Evolutionary conservation across 2,329 filamentous ascomycete species (phyloP).

Genomic region (Salinomyces thailandicus): DNA sequence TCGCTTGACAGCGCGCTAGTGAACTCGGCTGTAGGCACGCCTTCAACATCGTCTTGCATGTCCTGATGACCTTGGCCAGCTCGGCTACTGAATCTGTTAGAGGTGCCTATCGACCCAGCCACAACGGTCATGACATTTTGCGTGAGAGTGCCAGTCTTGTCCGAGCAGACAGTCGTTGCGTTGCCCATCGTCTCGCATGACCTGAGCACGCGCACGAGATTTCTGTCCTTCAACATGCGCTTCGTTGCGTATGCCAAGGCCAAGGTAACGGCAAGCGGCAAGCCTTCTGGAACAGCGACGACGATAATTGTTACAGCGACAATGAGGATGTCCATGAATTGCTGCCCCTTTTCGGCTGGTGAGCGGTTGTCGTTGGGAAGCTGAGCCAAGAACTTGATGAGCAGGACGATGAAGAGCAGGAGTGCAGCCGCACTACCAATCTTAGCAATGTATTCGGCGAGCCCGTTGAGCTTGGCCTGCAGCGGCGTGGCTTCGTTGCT

Average conservation of each 20-base stretch:
- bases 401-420: conserved; percentile 69
- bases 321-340: conserved; percentile 53
- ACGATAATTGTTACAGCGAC: conserved; percentile 57
- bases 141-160: conserved; percentile 66
- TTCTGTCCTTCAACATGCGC: conserved; percentile 59
- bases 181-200: conserved; percentile 65
- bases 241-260: conserved; percentile 58
- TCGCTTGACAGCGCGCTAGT: conserved; percentile 41
- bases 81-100: conserved; percentile 44
- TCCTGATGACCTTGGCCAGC: conserved; percentile 20
- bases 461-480: conserved; percentile 64
- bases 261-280: conserved; percentile 57
- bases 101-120: conserved; percentile 55
- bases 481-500: conserved; percentile 68
- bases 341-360: conserved; percentile 65
- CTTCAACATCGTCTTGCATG: conserved; percentile 31
- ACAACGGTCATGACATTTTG: conserved; percentile 71
- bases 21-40: conserved; percentile 45
- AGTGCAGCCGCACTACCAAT: conserved; percentile 66
- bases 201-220: conserved; percentile 55
- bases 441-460: conserved; percentile 73
- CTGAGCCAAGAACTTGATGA: conserved; percentile 72
- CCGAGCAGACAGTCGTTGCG: conserved; percentile 66
- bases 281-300: conserved; percentile 57
- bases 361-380: conserved; percentile 45